These are phyloP conservation scores for Cicer cuneatum DNA, from an alignment of 306 rosid genomes.

Conservation along the genomic window DNA sequence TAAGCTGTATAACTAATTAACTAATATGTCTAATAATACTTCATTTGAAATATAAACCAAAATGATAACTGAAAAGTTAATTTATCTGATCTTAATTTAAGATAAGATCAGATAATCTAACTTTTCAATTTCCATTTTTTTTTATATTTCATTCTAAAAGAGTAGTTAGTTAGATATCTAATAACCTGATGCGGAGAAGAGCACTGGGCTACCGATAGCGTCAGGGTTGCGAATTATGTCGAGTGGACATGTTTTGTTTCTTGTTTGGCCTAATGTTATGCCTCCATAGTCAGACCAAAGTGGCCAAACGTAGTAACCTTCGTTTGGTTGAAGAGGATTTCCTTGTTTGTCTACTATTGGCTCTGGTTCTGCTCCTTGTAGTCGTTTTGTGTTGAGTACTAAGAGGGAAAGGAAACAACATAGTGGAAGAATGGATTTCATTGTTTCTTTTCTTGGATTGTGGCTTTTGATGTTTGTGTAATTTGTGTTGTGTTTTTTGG, in stretches of 20 bases:
- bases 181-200: slow-evolving; percentile 12
- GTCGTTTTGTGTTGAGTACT: slow-evolving; percentile 7
- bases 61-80: too few species aligned
- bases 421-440: slow-evolving; percentile 39
- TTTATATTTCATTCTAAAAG: too few species aligned
- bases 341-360: slow-evolving; percentile 48
- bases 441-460: slow-evolving; percentile 8
- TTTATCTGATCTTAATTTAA: too few species aligned
- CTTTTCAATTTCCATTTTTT: too few species aligned
- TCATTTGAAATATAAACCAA: too few species aligned
- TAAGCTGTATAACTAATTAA: too few species aligned
- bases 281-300: slow-evolving; percentile 48
- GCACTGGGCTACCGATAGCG: slow-evolving; percentile 4
- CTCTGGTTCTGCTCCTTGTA: slow-evolving; percentile 31
- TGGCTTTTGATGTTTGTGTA: neutral
- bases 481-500: slow-evolving; percentile 4
- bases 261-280: slow-evolving; percentile 33
- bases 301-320: slow-evolving; percentile 46
- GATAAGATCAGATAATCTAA: too few species aligned
- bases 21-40: too few species aligned
- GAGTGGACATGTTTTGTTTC: slow-evolving; percentile 46
- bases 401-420: slow-evolving; percentile 29
- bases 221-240: slow-evolving; percentile 45
- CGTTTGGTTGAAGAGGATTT: slow-evolving; percentile 7
- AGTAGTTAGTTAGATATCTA: too few species aligned